Conservation (phyloP, 2,329 filamentous ascomycete genomes). For the Colletotrichum coccodes region DNA sequence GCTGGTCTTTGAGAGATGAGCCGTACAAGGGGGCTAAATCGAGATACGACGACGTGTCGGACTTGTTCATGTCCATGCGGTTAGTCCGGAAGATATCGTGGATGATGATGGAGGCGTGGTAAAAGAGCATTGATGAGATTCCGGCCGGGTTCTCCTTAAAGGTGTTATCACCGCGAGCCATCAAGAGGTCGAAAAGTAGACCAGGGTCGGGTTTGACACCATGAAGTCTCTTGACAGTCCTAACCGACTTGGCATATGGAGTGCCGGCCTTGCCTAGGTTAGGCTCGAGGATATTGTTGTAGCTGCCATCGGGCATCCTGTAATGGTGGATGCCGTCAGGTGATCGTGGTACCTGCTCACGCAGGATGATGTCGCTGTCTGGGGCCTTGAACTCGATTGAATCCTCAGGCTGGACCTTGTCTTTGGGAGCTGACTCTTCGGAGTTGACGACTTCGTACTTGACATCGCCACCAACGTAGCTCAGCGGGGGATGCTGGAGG, state of each 20-base stretch:
- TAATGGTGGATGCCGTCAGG: slow-evolving; percentile 49
- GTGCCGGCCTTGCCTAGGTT: slow-evolving; percentile 72
- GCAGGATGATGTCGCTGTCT: slow-evolving; percentile 47
- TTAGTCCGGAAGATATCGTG: slow-evolving; percentile 54
- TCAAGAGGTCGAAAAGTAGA: slow-evolving; percentile 71
- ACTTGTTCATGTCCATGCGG: slow-evolving; percentile 69
- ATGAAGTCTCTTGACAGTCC: slow-evolving; percentile 64
- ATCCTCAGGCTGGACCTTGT: slow-evolving; percentile 43
- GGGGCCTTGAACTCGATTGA: slow-evolving; percentile 52
- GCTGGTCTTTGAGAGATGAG: slow-evolving; percentile 70
- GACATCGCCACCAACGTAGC: slow-evolving; percentile 52
- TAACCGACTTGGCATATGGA: slow-evolving; percentile 77
- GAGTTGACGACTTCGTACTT: slow-evolving; percentile 47
- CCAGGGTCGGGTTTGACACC: slow-evolving; percentile 72
- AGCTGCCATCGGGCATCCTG: slow-evolving; percentile 49
- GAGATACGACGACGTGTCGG: slow-evolving; percentile 78
- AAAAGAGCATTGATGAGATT: slow-evolving; percentile 81
- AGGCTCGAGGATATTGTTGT: slow-evolving; percentile 70
- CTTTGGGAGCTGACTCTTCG: slow-evolving; percentile 27
- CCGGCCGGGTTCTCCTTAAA: slow-evolving; percentile 74
- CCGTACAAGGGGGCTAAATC: slow-evolving; percentile 81
- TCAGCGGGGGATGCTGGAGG: slow-evolving; percentile 63
- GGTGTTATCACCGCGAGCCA: slow-evolving; percentile 60
- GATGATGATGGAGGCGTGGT: slow-evolving; percentile 74
- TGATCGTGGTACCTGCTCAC: slow-evolving; percentile 46